Base-by-base conservation (phyloP, 352 stramenopile genomes). In the Globisporangium middletonii region DNA sequence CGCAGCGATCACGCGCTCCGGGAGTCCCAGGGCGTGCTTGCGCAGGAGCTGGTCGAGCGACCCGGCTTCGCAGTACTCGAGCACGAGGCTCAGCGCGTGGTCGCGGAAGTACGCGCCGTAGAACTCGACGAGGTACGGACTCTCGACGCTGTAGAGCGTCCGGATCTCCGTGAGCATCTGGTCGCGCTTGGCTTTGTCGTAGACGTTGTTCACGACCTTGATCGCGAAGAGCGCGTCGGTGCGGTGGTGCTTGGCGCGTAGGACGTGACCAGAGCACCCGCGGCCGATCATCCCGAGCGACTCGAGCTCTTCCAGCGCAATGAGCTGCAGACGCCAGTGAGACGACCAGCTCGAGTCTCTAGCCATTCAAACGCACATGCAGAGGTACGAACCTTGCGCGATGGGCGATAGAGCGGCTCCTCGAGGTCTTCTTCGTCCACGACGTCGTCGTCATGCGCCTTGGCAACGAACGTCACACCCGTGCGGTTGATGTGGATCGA, bases 111-210 rank as follows among this genome's bases (percentile, higher is more conserved):
- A 91, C 3, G 80, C 80, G 27, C 80, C 80, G 60, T 79, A 84
- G 51, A 85, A 91, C 7, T 71, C 68, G 1, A 91, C 78, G 8
- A 91, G 69, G 54, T 71, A 82, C 0, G 80, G 65, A 26, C 75
- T 91, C 47, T 83, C 72, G 38, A 89, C 79, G 48, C 72, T 79
- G 60, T 90, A 92, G 1, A 92, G 59, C 37, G 77, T 88, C 50
- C 79, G 77, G 60, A 92, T 90, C 67, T 92, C 82, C 23, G 76
- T 89, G 41, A 92, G 65, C 60, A 92, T 73, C 55, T 90, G 82
- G 50, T 90, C 68, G 35, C 79, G 75, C 52, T 88, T 86, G 43
- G 64, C 55, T 57, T 88, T 89, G 72, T 92, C 82, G 66, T 89
- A 79, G 26, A 92, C 77, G 59, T 89, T 89, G 48, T 79, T 83